A percentile compares a stretch with the other conserved stretches of the same genome.
These are phyloP conservation scores for Panellus pusillus DNA, from an alignment of 768 basidiomycete species.

Conservation along the genomic window DNA sequence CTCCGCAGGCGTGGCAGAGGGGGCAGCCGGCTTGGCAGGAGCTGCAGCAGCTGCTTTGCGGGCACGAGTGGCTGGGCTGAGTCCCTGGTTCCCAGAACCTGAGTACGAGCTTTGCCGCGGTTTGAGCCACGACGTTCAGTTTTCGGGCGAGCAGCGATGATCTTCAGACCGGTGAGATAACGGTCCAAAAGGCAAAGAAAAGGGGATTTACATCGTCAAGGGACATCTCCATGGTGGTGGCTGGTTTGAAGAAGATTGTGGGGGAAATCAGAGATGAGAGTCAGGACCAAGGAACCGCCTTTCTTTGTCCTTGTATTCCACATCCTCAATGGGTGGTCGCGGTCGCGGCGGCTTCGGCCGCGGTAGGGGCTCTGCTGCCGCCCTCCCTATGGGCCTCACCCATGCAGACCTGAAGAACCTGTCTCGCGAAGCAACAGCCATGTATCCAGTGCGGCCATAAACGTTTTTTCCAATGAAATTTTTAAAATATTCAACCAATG, in stretches of 20 bases:
- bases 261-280: conserved; percentile 13
- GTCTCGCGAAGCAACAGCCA: conserved; percentile 70
- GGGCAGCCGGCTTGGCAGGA: conserved; percentile 36
- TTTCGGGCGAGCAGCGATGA: conserved; percentile 65
- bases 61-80: conserved; percentile 52
- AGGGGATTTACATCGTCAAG: conserved; percentile 69
- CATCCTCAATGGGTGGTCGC: conserved; percentile 46
- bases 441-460: conserved; percentile 73
- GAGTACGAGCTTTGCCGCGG: conserved; percentile 49
- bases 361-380: conserved; percentile 34
- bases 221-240: conserved; percentile 69
- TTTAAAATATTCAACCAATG: conserved; percentile 22
- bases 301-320: conserved; percentile 38
- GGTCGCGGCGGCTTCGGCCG: conserved; percentile 59
- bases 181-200: conserved; percentile 21
- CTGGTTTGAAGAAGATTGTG: conserved; percentile 18
- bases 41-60: conserved; percentile 47
- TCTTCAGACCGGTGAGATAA: conserved; percentile 43
- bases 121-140: conserved; percentile 44
- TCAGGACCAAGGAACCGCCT: neutral
- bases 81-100: conserved; percentile 55
- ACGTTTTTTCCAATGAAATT: conserved; percentile 20
- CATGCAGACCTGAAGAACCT: conserved; percentile 78
- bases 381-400: conserved; percentile 77
- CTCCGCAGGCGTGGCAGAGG: conserved; percentile 53